A percentile compares a stretch with the other conserved stretches of the same genome.
These are phyloP conservation scores for Aspergillus wentii DNA, from an alignment of 495 filamentous ascomycete genomes.

Conservation along the genomic window DNA sequence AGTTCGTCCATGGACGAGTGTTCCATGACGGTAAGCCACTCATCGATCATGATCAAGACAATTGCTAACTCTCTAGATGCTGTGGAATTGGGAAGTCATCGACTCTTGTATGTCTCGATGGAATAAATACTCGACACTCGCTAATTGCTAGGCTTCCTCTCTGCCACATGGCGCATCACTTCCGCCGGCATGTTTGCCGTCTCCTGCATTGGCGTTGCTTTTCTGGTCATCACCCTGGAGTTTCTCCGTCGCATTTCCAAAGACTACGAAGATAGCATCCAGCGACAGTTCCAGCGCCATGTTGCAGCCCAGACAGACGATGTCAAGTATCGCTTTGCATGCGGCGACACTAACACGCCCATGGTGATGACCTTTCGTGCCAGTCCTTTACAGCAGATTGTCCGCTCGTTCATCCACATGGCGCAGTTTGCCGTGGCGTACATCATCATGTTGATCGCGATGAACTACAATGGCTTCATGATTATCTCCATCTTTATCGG, in stretches of 20 bases:
- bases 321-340: conserved; percentile 11
- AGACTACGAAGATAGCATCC: conserved; percentile 53
- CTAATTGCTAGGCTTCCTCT: conserved; percentile 46
- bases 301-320: conserved; percentile 11
- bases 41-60: no score
- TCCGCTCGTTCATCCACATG: conserved; percentile 54
- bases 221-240: conserved; percentile 58
- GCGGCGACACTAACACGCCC: conserved; percentile 5
- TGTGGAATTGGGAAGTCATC: conserved; percentile 67
- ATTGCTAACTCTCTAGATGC: no score
- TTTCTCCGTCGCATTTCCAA: conserved; percentile 49
- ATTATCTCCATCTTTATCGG: conserved; percentile 59
- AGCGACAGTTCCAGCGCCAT: conserved; percentile 35
- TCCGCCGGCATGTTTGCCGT: conserved; percentile 56
- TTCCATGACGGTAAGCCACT: conserved; percentile 18
- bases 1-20: conserved; percentile 16
- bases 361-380: conserved; percentile 34
- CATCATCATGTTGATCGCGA: conserved; percentile 59
- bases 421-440: conserved; percentile 61
- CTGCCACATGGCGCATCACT: conserved; percentile 55
- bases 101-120: conserved; percentile 43
- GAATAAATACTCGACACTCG: neutral
- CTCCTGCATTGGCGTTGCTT: conserved; percentile 60
- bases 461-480: conserved; percentile 59
- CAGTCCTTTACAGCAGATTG: conserved; percentile 47